Evolutionary conservation across 2,329 filamentous ascomycete genomes (phyloP).

Genomic region (Diaporthe nobilis): DNA sequence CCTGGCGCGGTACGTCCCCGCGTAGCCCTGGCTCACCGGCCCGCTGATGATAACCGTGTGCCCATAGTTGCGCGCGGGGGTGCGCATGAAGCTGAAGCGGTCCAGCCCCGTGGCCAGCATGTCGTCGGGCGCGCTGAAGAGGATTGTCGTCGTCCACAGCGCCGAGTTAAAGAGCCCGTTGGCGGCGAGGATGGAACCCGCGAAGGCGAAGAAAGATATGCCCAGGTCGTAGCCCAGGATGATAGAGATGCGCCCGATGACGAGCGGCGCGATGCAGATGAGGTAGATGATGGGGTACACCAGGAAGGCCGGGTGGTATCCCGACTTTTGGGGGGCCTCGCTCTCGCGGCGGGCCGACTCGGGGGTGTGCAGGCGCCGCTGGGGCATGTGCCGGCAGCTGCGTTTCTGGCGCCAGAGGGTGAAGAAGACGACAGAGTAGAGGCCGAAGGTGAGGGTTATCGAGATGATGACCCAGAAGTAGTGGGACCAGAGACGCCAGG

Average conservation of each 20-base stretch:
- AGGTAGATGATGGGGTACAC: conserved; percentile 44
- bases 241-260: conserved; percentile 37
- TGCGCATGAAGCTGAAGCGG: conserved; percentile 42
- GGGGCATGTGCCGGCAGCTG: conserved; percentile 37
- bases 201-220: conserved; percentile 38
- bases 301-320: conserved; percentile 44
- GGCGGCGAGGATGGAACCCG: conserved; percentile 39
- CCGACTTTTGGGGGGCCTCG: conserved; percentile 32
- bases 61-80: conserved; percentile 30
- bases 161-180: conserved; percentile 43
- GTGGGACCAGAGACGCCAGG: conserved; percentile 40
- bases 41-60: conserved; percentile 22
- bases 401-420: conserved; percentile 41
- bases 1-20: neutral
- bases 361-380: neutral
- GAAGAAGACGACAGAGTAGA: conserved; percentile 40
- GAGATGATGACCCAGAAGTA: conserved; percentile 43
- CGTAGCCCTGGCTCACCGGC: conserved; percentile 12
- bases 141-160: conserved; percentile 44
- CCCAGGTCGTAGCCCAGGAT: conserved; percentile 28
- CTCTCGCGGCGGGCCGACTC: neutral
- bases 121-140: conserved; percentile 41
- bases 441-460: conserved; percentile 28
- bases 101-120: conserved; percentile 41
- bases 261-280: conserved; percentile 41